phyloP scores from a whole-genome alignment of 306 rosid species.

The Geum urbanum region DNA sequence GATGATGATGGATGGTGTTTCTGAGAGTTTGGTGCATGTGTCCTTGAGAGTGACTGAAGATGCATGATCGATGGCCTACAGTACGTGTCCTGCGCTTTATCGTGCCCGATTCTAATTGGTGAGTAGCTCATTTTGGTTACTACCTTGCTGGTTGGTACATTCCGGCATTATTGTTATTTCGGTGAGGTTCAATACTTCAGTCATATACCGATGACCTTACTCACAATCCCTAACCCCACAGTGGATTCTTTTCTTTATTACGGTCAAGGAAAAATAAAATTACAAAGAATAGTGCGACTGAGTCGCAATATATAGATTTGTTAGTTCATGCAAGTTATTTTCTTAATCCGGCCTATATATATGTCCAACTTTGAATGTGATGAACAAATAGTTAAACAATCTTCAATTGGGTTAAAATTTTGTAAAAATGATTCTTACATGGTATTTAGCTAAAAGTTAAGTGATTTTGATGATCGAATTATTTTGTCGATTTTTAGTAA shows the following conservation, averaged over 20 bases:
- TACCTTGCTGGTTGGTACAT: background rate
- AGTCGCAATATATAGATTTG: background rate
- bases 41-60: conserved; percentile 11
- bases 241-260: too few species aligned
- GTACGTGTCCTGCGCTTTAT: background rate
- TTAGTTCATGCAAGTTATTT: background rate
- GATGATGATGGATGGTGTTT: too few species aligned
- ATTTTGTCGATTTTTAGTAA: too few species aligned
- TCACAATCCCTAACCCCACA: background rate
- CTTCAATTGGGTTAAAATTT: too few species aligned
- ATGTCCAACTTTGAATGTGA: too few species aligned
- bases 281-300: too few species aligned
- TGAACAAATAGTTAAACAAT: too few species aligned
- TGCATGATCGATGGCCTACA: background rate
- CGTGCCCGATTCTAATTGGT: conserved; percentile 9
- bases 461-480: too few species aligned
- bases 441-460: too few species aligned
- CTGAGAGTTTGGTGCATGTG: background rate
- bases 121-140: background rate
- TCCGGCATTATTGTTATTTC: background rate
- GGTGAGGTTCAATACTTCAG: background rate
- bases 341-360: background rate
- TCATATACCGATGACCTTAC: background rate
- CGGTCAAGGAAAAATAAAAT: too few species aligned
- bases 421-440: too few species aligned